Evolutionary conservation across 2,329 filamentous ascomycete species (phyloP), one percentile per base, ranked within the genome.

Genomic region (Ceratocystis papillata): DNA sequence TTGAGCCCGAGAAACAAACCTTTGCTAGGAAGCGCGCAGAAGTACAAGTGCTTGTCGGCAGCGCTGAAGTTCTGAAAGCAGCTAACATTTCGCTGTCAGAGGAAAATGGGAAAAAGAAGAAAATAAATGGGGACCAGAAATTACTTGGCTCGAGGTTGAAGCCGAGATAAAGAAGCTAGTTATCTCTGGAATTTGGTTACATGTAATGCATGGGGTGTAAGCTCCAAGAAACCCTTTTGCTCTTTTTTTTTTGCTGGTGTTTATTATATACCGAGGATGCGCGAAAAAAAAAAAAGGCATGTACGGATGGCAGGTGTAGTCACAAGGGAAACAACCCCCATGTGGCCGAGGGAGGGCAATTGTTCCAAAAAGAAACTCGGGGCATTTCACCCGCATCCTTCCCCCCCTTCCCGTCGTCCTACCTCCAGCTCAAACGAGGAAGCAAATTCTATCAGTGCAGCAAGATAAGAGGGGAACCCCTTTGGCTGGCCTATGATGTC

Each of bases 21-120:
- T 60, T 37, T 28, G 48, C 6, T 10, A 48, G 60, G 41, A 59
- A 37, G 8, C 55, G 62, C 10, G 64, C 17, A 7, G 60, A 55
- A 62, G 53, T 30, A 64, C 59, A 67, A 28, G 30, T 41, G 37
- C 28, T 45, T 37, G 65, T 61, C 46, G 62, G 55, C 30, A 57
- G 28, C 46, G n/a, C 46, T 30, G 62, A 68, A 57, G 48, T 65
- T 64, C 41, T 44, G 6, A 66, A 53, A 44, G 64, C 64, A 41
- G 62, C 46, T 7, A 66, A 68, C 64, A 68, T 68, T 55, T 59
- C 46, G 66, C 48, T 55, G 53, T 41, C 15, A 55, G 33, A 37
- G 8, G 46, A 37, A 63, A 62, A 57, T 61, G 41, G 6, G 48
- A 59, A 53, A 60, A 20, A 55, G 50, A 63, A 28, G n/a, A 67